Evolutionary conservation across 768 basidiomycete genomes (phyloP).

Genomic region (Leccinum boreale): DNA sequence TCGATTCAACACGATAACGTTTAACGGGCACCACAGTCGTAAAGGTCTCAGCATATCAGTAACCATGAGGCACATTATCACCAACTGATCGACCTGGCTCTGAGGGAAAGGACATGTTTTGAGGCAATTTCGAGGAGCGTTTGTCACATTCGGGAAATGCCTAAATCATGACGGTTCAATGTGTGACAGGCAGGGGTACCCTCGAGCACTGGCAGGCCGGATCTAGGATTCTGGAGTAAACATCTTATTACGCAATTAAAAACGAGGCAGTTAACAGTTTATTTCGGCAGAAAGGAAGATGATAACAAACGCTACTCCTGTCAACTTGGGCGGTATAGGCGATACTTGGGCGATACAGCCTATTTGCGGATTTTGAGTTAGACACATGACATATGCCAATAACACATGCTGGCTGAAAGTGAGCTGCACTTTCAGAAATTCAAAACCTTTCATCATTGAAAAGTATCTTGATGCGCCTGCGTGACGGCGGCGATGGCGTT

Average conservation of each 20-base stretch:
- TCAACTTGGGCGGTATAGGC: not conserved
- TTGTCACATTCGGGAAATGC: not conserved
- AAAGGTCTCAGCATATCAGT: not conserved
- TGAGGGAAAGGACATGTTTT: not conserved
- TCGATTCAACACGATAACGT: not conserved
- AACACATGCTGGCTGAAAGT: too few species aligned
- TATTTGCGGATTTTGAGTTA: not conserved
- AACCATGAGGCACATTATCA: not conserved
- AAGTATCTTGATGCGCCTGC: not conserved
- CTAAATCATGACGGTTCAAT: not conserved
- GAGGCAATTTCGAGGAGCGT: not conserved
- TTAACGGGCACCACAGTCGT: not conserved
- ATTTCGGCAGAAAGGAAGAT: constrained; percentile 8
- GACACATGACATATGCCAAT: not conserved
- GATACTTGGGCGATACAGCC: too few species aligned
- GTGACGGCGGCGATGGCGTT: not conserved
- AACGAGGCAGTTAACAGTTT: constrained; percentile 23
- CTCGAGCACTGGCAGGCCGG: not conserved
- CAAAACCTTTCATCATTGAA: not conserved
- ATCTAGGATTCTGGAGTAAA: constrained; percentile 2
- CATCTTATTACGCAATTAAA: constrained; percentile 4
- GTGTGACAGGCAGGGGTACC: not conserved
- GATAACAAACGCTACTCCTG: constrained; percentile 1
- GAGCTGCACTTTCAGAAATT: too few species aligned
- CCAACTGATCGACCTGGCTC: not conserved